Conservation (phyloP, 768 basidiomycete genomes). For the Russula emetica region DNA sequence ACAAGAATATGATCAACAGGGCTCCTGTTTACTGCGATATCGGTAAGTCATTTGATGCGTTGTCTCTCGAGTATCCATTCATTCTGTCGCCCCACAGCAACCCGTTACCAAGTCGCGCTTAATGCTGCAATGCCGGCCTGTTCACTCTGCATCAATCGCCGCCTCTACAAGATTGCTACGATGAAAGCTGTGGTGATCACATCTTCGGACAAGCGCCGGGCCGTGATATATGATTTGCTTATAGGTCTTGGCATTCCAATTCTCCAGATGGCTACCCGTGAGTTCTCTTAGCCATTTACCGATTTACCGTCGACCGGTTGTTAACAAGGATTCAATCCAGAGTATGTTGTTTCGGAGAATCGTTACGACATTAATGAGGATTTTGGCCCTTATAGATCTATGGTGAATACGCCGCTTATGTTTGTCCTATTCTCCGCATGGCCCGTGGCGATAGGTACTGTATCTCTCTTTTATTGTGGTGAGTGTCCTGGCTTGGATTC, state of each 20-base stretch:
- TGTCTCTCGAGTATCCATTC: not conserved
- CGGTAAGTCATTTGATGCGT: slow-evolving; percentile 36
- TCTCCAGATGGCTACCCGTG: not conserved
- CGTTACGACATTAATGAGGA: slow-evolving; percentile 33
- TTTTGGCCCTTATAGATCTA: slow-evolving; percentile 41
- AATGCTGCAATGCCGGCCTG: slow-evolving; percentile 39
- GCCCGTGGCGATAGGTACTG: slow-evolving; percentile 27
- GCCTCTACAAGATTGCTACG: slow-evolving; percentile 44
- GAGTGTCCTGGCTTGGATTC: slow-evolving; percentile 11
- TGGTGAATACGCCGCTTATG: slow-evolving; percentile 34
- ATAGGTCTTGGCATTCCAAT: slow-evolving; percentile 32
- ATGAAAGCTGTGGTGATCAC: slow-evolving; percentile 35
- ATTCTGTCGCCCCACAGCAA: slow-evolving; percentile 33
- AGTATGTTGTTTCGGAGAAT: not conserved
- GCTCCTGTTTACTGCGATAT: slow-evolving; percentile 55
- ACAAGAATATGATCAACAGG: slow-evolving; percentile 47
- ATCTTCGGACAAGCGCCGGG: not conserved
- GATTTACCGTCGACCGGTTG: not conserved
- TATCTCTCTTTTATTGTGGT: slow-evolving; percentile 41
- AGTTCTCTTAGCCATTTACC: not conserved
- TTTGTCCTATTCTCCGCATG: slow-evolving; percentile 34
- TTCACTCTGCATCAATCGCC: slow-evolving; percentile 46
- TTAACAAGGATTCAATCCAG: not conserved
- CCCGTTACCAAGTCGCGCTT: slow-evolving; percentile 36
- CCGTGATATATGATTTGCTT: slow-evolving; percentile 20